Evolutionary conservation across 768 basidiomycete genomes (phyloP).

Genomic region (button mushroom (Agaricus bisporus)): DNA sequence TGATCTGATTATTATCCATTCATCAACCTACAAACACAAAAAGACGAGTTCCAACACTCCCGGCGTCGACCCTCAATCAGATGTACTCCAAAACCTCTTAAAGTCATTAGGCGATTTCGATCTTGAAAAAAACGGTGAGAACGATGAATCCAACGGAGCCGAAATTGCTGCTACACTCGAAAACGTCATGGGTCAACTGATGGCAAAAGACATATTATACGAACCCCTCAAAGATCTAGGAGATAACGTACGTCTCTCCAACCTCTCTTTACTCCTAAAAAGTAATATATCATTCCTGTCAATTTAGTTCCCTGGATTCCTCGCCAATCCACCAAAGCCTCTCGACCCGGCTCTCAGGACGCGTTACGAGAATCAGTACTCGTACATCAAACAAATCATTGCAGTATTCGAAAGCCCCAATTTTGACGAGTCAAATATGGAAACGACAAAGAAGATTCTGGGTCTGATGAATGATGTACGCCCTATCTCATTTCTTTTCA

Average conservation of each 20-base stretch:
- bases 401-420: conserved; percentile 55
- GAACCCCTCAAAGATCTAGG: conserved; percentile 80
- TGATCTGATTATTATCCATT: neutral
- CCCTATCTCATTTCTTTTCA: neutral
- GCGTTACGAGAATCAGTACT: conserved; percentile 60
- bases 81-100: conserved; percentile 48
- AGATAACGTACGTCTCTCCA: conserved; percentile 45
- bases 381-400: conserved; percentile 51
- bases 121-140: conserved; percentile 26
- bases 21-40: neutral
- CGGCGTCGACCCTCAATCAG: conserved; percentile 20
- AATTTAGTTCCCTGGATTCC: conserved; percentile 70
- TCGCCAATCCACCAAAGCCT: conserved; percentile 46
- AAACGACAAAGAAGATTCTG: conserved; percentile 42
- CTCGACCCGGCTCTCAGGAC: conserved; percentile 51
- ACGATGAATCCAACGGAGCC: conserved; percentile 41
- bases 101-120: conserved; percentile 37
- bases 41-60: conserved; percentile 17
- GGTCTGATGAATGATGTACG: conserved; percentile 72
- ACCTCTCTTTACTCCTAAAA: neutral
- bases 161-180: conserved; percentile 68
- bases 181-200: conserved; percentile 73
- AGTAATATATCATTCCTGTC: neutral
- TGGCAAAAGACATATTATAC: conserved; percentile 80
- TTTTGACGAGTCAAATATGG: conserved; percentile 51